Base-by-base conservation (phyloP, 148 eudicot genomes). In the Dysphania ambrosioides region DNA sequence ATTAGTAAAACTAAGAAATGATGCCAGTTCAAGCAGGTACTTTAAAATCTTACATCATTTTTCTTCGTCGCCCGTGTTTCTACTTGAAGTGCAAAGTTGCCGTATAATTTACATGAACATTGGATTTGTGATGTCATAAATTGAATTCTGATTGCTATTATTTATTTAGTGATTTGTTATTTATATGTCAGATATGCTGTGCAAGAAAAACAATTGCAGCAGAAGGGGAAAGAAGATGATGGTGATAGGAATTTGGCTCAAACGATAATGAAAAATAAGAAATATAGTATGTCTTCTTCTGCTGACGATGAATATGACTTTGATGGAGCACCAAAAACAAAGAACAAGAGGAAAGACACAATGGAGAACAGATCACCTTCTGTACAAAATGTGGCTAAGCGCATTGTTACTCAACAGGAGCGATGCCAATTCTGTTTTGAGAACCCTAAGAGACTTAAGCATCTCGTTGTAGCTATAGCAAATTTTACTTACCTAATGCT, bases 291-390 rank as follows among this genome's bases (percentile, higher is more conserved):
- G 62, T 78, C 89, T 55, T 79, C 81, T 77, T 88, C 72, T 77
- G 97, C 96, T 58, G 99, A 95, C 80, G 97, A 90, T 80, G 97
- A 95, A 83, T 95, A 95, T 80, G 99, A 95, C 77, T 88, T 80
- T 79, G 97, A 88, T 64, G 96, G 84, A 44, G 93, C 87, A 31
- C 96, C 97, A 35, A 78, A 80, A 64, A 95, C 76, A 85, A 90
- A 87, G 83, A 81, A 70, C 64, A 80, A 75, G 78, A 88, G 85
- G 73, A 90, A 86, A 88, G 86, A 77, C 87, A 62, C 67, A 82
- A 73, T 47, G 84, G 84, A 79, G 65, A 85, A 74, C 36, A 84
- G 57, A 58, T 72, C 83, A 72, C 80, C 71, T 68, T 72, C 77
- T 67, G 82, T 68, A 62, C 77, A 82, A 67, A 72, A 63, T 77